These are phyloP conservation scores for Rhodotorula sp. DNA, from an alignment of 1,284 basidiomycete genomes.

Conservation along the genomic window DNA sequence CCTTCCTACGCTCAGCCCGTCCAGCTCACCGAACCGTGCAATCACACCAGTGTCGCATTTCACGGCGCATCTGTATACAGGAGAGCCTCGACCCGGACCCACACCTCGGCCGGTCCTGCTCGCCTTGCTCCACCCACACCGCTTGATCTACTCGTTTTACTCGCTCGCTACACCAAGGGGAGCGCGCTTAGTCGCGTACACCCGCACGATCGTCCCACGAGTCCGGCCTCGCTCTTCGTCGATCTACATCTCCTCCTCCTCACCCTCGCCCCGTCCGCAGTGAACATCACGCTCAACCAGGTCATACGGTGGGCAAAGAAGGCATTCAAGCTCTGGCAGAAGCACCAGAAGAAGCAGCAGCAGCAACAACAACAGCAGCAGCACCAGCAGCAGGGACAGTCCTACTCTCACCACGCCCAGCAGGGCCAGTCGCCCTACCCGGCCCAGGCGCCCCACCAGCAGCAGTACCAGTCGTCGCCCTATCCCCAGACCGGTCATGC, in stretches of 20 bases:
- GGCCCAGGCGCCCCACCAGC: constrained; percentile 5
- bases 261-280: neutral
- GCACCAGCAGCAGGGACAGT: constrained; percentile 9
- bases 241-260: neutral
- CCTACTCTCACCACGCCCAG: constrained; percentile 10
- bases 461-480: constrained; percentile 17
- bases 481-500: constrained; percentile 16
- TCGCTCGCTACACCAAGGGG: neutral
- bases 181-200: no score
- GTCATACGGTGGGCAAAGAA: constrained; percentile 18
- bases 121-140: no score
- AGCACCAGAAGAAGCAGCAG: constrained; percentile 20
- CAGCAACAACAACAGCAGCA: constrained; percentile 28
- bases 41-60: no score
- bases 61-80: no score
- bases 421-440: constrained; percentile 12
- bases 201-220: neutral
- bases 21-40: no score
- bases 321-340: constrained; percentile 24
- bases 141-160: no score
- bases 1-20: no score
- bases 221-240: neutral
- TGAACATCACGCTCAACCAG: constrained; percentile 14
- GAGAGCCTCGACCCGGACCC: no score
- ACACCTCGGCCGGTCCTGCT: no score